These are phyloP conservation scores for Colletotrichum destructivum DNA, from an alignment of 2,329 filamentous ascomycete species.

Conservation along the genomic window DNA sequence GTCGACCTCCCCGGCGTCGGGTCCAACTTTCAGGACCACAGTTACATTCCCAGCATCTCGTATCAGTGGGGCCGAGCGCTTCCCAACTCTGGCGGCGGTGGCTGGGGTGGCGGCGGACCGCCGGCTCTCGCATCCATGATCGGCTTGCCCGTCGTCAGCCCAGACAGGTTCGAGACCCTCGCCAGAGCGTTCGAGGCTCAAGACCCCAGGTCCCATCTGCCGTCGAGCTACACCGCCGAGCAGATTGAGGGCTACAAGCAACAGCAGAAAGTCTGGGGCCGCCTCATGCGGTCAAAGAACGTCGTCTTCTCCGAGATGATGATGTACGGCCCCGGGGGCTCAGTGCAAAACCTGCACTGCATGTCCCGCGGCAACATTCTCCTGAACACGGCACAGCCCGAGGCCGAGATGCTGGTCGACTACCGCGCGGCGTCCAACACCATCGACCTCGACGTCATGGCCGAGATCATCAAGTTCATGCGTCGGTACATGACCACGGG, in stretches of 20 bases:
- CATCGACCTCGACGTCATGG: conserved; percentile 47
- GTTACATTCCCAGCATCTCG: conserved; percentile 45
- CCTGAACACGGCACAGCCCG: conserved; percentile 45
- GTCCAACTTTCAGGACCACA: conserved; percentile 58
- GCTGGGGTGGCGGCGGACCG: conserved; percentile 35
- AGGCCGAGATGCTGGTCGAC: conserved; percentile 46
- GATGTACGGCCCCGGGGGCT: conserved; percentile 48
- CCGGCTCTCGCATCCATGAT: conserved; percentile 46
- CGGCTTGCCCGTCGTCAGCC: conserved; percentile 45
- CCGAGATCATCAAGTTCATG: conserved; percentile 47
- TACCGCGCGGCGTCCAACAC: conserved; percentile 48
- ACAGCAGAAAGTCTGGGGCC: conserved; percentile 52
- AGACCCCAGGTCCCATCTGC: conserved; percentile 44
- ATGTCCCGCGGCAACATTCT: conserved; percentile 45
- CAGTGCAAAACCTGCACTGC: conserved; percentile 47
- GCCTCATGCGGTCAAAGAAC: conserved; percentile 44
- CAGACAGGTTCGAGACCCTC: conserved; percentile 43
- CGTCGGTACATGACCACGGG: conserved; percentile 46
- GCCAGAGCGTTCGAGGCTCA: conserved; percentile 42
- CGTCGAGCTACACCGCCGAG: conserved; percentile 43
- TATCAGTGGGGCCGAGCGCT: conserved; percentile 41
- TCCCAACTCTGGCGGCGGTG: conserved; percentile 28
- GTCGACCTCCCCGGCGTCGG: conserved; percentile 62
- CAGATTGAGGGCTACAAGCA: conserved; percentile 55
- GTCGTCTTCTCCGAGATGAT: conserved; percentile 64